phyloP scores from a whole-genome alignment of 345 rosid species.

The Aquilaria yunnanensis region DNA sequence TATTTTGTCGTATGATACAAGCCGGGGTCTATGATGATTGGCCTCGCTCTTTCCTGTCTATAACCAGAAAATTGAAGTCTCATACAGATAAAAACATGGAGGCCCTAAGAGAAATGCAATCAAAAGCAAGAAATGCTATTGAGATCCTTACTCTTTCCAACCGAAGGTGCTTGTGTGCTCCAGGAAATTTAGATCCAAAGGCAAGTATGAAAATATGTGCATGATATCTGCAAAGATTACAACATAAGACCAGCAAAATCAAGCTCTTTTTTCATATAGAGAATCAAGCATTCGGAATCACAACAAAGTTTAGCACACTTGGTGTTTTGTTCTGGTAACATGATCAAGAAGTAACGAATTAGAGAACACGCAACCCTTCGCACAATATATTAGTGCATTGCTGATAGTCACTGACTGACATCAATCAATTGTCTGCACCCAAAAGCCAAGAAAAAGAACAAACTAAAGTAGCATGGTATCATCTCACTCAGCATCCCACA shows the following conservation, averaged over 20 bases:
- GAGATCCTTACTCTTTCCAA: slow-evolving; percentile 87
- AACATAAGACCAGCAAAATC: slow-evolving; percentile 11
- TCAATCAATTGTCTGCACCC: too few species aligned
- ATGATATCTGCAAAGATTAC: slow-evolving; percentile 61
- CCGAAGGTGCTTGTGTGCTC: slow-evolving; percentile 92
- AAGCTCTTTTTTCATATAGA: not conserved
- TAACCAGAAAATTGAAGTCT: slow-evolving; percentile 6
- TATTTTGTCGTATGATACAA: slow-evolving; percentile 82
- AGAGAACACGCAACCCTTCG: too few species aligned
- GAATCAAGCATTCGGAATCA: too few species aligned
- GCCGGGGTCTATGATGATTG: slow-evolving; percentile 84
- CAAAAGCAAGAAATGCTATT: slow-evolving; percentile 7
- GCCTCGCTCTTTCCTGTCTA: slow-evolving; percentile 84
- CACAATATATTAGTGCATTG: too few species aligned
- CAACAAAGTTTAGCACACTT: too few species aligned
- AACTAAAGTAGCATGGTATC: too few species aligned
- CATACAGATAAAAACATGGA: not conserved
- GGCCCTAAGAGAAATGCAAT: not conserved
- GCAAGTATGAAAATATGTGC: slow-evolving; percentile 87
- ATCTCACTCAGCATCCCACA: too few species aligned
- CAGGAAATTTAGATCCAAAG: slow-evolving; percentile 82
- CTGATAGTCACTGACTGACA: too few species aligned
- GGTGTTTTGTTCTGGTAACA: too few species aligned
- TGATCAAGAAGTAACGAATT: too few species aligned
- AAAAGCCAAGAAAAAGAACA: too few species aligned